Evolutionary conservation across 495 filamentous ascomycete species (phyloP), one percentile per base, ranked within the genome.

Genomic region (Aspergillus conjunctus): DNA sequence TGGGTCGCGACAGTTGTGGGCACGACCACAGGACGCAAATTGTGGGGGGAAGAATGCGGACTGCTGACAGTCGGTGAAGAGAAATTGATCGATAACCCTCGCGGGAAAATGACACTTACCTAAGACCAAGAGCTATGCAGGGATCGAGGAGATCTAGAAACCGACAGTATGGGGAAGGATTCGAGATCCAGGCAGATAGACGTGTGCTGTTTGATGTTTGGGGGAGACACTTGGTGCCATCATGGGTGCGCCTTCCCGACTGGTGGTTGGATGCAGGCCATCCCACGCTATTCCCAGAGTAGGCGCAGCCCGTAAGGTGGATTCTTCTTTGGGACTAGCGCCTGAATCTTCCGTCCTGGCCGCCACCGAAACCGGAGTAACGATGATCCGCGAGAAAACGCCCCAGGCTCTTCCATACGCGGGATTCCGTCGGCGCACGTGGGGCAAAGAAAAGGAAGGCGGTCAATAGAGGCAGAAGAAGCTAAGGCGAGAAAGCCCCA

Each of bases 21-120:
- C 45, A 57, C 58, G 59, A 60, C 54, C 56, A 59, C 15, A 58
- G 50, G 54, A 58, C 11, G 43, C 51, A 48, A 49, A 57, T 58
- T 66, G 66, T 64, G 66, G 61, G 65, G 61, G 59, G 41, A 34
- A 32, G 39, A 55, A 62, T 61, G 60, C 52, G 60, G 56, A 41
- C 56, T 26, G 41, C 56, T 59, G 51, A 61, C 41, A 26, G 44
- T 39, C 54, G 54, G 54, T 22, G 37, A 30, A 30, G 33, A 48
- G 21, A 32, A 32, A 55, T 46, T 57, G 56, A 54, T 30, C 22
- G 26, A 54, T 33, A 22, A 20, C n/a, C 22, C 22, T 49, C 33
- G 39, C 44, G 34, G 55, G 45, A 56, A 43, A n/a, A 26, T 14
- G n/a, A 56, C 17, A 58, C 65, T 64, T 54, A 62, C 65, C 46